Percentiles rank a stretch among this genome's conserved stretches.
phyloP scores from a whole-genome alignment of 495 filamentous ascomycete species.

The Penicillium paxilli region DNA sequence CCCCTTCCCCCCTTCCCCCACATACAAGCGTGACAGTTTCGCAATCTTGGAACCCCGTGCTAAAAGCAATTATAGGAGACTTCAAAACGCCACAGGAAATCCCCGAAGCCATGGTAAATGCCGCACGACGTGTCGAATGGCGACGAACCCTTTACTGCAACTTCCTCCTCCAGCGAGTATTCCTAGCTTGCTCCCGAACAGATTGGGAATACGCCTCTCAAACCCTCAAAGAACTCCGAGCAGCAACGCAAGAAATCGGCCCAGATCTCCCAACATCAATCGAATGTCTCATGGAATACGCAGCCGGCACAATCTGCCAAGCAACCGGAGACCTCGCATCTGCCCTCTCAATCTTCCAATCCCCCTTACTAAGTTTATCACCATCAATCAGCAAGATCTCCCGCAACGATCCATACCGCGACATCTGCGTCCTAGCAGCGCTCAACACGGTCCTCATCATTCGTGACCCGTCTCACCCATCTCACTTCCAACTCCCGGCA shows the following conservation, averaged over 20 bases:
- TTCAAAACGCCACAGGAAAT: constrained; percentile 43
- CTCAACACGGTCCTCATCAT: constrained; percentile 85
- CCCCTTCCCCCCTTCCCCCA: not conserved
- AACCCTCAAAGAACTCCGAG: constrained; percentile 40
- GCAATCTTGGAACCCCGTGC: too few relatives aligned
- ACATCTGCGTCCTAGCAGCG: constrained; percentile 73
- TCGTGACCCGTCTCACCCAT: constrained; percentile 57
- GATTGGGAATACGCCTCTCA: constrained; percentile 59
- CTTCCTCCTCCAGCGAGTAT: constrained; percentile 59
- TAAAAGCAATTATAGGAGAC: constrained; percentile 32
- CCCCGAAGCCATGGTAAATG: constrained; percentile 46
- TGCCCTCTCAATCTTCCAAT: constrained; percentile 67
- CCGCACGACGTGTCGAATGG: constrained; percentile 50
- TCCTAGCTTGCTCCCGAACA: constrained; percentile 59
- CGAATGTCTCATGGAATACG: constrained; percentile 59
- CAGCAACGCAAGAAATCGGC: constrained; percentile 34
- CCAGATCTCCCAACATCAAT: constrained; percentile 43
- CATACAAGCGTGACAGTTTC: too few relatives aligned
- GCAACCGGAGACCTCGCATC: constrained; percentile 67
- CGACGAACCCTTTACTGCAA: constrained; percentile 54
- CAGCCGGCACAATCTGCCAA: constrained; percentile 75
- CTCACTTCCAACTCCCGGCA: constrained; percentile 44
- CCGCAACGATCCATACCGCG: constrained; percentile 58
- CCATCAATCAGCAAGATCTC: constrained; percentile 38
- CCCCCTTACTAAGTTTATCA: constrained; percentile 54